Base-by-base conservation (phyloP, 1,139 yeast genomes). In the Pichia inconspicua region DNA sequence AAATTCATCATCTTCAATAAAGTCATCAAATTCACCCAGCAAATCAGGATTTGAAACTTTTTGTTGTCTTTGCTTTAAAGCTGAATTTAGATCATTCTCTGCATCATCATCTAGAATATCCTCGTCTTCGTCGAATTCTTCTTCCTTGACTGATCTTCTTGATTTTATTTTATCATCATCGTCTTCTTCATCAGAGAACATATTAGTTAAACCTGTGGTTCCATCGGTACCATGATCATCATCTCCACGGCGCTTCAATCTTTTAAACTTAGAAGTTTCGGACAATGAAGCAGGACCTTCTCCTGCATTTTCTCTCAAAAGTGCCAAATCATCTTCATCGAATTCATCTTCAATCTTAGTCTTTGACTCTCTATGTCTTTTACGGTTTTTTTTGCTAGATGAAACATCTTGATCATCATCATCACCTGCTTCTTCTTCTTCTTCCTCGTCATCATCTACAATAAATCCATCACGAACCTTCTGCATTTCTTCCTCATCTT, bases 1-100 rank as follows among this genome's bases (percentile, higher is more conserved):
- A 62, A 84, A 84, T 64, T 90, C 97, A 65, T 92, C 98, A 55
- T 92, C 97, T 66, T 90, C 98, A 58, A 92, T 92, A 69, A 92
- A 92, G 64, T 90, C 98, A 63, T 89, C 98, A 60, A 92, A 82
- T 64, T 92, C 98, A 62, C 89, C 95, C 57, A 82, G 52, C 11
- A 53, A 38, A 39, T 59, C 56, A 17, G 53, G 59, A 41, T 53
- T 55, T 6, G 25, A 14, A 12, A 44, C 27, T 43, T 52, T 49
- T 43, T 58, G 56, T 40, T 59, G 58, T 50, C 57, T 49, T 42
- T 54, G 50, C 49, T 59, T 58, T 6, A 61, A 51, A 1, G 62
- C 60, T 38, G 55, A 63, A 47, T 58, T 28, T 28, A 58, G 51
- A 51, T 60, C 69, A 32, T 65, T 66, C 14, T 65, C 75, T 25